Evolutionary conservation across 2,329 filamentous ascomycete species (phyloP).

Genomic region (Phaeomoniella chlamydospora): DNA sequence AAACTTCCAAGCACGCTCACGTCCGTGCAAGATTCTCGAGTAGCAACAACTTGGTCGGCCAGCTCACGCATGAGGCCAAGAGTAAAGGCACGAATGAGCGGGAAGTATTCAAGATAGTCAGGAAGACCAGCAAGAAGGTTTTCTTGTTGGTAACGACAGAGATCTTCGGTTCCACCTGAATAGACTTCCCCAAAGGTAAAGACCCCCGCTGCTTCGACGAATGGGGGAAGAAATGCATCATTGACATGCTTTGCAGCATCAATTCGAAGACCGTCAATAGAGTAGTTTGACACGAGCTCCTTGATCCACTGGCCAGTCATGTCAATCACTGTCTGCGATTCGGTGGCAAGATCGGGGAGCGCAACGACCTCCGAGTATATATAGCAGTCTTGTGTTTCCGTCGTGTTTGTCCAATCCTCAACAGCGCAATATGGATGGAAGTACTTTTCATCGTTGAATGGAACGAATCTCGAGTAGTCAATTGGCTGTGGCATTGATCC

Average conservation of each 20-base stretch:
- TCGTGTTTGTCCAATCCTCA: conserved; percentile 18
- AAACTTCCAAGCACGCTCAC: conserved; percentile 18
- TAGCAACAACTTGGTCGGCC: conserved; percentile 14
- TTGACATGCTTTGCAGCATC: conserved; percentile 34
- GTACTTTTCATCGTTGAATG: conserved; percentile 16
- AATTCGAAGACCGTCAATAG: conserved; percentile 34
- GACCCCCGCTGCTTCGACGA: conserved; percentile 23
- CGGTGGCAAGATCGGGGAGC: conserved; percentile 33
- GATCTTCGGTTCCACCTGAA: conserved; percentile 19
- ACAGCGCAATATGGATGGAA: conserved; percentile 18
- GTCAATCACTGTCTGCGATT: conserved; percentile 23
- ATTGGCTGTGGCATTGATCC: conserved; percentile 12
- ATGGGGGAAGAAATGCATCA: conserved; percentile 23
- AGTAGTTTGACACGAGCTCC: conserved; percentile 26
- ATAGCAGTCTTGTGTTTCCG: conserved; percentile 31
- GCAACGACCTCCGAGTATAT: conserved; percentile 31
- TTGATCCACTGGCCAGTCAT: conserved; percentile 26
- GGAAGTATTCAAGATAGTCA: conserved; percentile 10
- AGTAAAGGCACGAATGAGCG: conserved; percentile 19
- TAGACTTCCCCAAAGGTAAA: conserved; percentile 33
- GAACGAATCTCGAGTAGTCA: conserved; percentile 12
- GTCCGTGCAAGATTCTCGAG: conserved; percentile 19
- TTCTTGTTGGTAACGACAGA: conserved; percentile 14
- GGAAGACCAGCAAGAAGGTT: conserved; percentile 5
- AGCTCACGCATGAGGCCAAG: conserved; percentile 17